phyloP scores from a whole-genome alignment of 208 protist genomes.

The Trypanosoma platydactyli region DNA sequence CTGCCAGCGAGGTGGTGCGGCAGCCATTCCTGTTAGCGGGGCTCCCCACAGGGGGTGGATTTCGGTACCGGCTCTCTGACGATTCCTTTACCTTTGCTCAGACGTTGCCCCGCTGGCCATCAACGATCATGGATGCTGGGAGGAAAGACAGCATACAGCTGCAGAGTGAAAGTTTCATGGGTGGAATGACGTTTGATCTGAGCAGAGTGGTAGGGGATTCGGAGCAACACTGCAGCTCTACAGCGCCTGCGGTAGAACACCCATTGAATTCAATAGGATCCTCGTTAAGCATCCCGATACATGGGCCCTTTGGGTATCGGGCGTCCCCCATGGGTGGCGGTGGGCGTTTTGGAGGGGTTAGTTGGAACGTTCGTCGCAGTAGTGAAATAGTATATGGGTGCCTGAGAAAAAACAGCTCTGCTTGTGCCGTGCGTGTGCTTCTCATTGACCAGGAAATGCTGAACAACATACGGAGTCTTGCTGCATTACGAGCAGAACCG shows the following conservation, averaged over 20 bases:
- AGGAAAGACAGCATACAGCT: too few relatives aligned
- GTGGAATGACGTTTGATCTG: too few relatives aligned
- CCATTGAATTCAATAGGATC: too few relatives aligned
- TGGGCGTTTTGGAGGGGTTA: not conserved
- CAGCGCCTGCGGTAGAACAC: too few relatives aligned
- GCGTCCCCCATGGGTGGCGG: too few relatives aligned
- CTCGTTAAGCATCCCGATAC: too few relatives aligned
- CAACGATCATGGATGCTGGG: too few relatives aligned
- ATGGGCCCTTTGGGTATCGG: too few relatives aligned
- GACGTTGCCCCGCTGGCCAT: too few relatives aligned
- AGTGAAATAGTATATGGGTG: constrained; percentile 26
- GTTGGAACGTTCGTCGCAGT: constrained; percentile 18
- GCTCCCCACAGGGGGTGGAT: not conserved
- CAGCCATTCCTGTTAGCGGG: not conserved
- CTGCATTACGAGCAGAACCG: not conserved
- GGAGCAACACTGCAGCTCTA: too few relatives aligned
- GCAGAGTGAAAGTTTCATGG: too few relatives aligned
- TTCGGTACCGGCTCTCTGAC: constrained; percentile 20
- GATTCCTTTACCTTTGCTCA: constrained; percentile 7
- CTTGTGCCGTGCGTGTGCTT: constrained; percentile 26
- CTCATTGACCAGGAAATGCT: constrained; percentile 21
- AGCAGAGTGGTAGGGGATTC: too few relatives aligned
- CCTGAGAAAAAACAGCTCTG: not conserved
- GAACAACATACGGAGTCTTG: constrained; percentile 6
- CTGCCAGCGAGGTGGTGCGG: not conserved